Base-by-base conservation (phyloP, 2,329 filamentous ascomycete species). In the Penicillium polonicum region DNA sequence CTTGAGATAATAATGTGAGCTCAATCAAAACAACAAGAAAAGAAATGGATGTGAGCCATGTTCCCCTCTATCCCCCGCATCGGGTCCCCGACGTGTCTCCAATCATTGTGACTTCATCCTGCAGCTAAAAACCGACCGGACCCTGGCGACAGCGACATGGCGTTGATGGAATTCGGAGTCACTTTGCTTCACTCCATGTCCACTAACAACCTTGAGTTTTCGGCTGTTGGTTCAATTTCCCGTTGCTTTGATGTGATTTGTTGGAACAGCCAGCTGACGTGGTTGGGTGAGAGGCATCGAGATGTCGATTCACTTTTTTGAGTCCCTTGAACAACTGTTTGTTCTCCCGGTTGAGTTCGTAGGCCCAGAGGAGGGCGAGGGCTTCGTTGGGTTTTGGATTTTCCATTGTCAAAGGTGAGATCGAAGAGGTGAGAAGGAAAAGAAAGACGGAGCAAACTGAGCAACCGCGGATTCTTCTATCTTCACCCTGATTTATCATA, bases 261-360 rank as follows among this genome's bases (percentile, higher is more conserved):
- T 27, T 17, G 15, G 12, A 29, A 35, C 8, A 19, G 10, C n/a
- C 27, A 7, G 29, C 31, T 33, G 50, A 36, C 2, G 17, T 21
- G 23, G 31, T 19, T 44, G 23, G 4, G 3, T 19, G 50, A 36
- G 8, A 25, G 17, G n/a, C 39, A 35, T 46, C 4, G 21, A 55
- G 38, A 31, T 7, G 25, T 12, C 31, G 53, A 10, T 52, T 43
- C 9, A 31, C 5, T 39, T 56, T 56, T 13, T 35, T 44, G 38
- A 56, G 53, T 8, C 53, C 48, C 23, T 56, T 52, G 21, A 56
- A 56, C 39, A 56, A 29, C 4, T 50, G 48, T 25, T 38, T 52
- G 9, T 56, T 56, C 19, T 56, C 31, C 12, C 53, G 39, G n/a
- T 33, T 29, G 12, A 56, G 29, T 10, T 56, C 53, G 8, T 56